Conservation (phyloP, 108 stramenopile genomes). For the Nitzschia inconspicua region DNA sequence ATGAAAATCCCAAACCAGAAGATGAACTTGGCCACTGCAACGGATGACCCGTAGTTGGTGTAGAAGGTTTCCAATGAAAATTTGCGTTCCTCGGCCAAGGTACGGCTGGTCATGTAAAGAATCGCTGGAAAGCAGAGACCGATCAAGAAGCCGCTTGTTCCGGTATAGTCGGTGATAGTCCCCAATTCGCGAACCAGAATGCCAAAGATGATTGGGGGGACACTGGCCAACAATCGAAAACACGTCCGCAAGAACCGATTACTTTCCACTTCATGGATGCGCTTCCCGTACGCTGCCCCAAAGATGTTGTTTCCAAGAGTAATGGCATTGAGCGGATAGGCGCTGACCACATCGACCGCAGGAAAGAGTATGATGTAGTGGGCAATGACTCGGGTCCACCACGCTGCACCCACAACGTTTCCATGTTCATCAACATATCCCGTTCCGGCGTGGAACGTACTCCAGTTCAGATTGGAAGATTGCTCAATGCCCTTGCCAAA, state of each 20-base stretch:
- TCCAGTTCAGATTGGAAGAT: constrained; percentile 44
- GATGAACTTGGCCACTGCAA: background rate
- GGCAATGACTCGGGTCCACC: constrained; percentile 17
- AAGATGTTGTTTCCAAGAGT: constrained; percentile 37
- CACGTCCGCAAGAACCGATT: background rate
- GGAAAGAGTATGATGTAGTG: constrained; percentile 41
- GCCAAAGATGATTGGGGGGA: constrained; percentile 37
- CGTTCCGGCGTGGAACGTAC: constrained; percentile 25
- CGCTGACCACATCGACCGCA: constrained; percentile 34
- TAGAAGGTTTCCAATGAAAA: constrained; percentile 13
- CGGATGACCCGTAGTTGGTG: constrained; percentile 8
- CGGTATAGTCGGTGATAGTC: constrained; percentile 34
- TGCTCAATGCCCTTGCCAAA: constrained; percentile 39
- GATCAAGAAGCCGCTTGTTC: constrained; percentile 30
- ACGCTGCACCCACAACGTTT: constrained; percentile 4
- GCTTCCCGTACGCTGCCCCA: constrained; percentile 14
- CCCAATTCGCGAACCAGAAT: constrained; percentile 35
- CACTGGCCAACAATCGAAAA: constrained; percentile 26
- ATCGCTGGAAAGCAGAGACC: constrained; percentile 29
- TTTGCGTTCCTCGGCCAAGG: background rate
- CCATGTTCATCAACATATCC: constrained; percentile 22
- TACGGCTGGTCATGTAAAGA: constrained; percentile 15
- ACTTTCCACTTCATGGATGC: constrained; percentile 22
- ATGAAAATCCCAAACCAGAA: constrained; percentile 17
- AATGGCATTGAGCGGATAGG: constrained; percentile 43